Evolutionary conservation across 106 monocot species (phyloP).

Genomic region (Dendrobium officinale): DNA sequence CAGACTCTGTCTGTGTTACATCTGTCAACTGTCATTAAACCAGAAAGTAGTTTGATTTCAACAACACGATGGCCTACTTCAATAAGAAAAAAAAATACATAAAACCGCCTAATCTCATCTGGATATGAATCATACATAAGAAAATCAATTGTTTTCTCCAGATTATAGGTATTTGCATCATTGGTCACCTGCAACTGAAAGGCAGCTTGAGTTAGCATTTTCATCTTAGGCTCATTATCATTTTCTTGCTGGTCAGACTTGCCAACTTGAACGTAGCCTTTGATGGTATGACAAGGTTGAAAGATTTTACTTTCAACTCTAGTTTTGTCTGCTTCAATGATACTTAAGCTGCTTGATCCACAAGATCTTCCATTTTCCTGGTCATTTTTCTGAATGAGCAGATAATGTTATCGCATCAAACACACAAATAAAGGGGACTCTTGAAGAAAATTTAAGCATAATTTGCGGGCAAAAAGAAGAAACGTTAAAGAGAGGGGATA

Average conservation of each 20-base stretch:
- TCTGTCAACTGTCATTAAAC: neutral
- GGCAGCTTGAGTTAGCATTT: slow-evolving; percentile 20
- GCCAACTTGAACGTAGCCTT: neutral
- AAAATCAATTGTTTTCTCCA: neutral
- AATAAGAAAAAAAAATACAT: neutral
- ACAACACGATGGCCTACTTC: neutral
- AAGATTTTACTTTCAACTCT: neutral
- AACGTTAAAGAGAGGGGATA: neutral
- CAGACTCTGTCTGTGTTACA: neutral
- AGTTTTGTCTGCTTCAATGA: neutral
- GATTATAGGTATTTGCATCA: neutral
- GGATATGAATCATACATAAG: neutral
- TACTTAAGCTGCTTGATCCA: neutral
- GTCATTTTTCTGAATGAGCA: neutral
- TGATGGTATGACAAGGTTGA: neutral
- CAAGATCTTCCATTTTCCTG: neutral
- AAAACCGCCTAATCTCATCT: neutral
- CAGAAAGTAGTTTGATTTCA: neutral
- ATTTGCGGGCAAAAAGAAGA: too few relatives aligned
- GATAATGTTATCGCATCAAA: neutral
- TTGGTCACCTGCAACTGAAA: slow-evolving; percentile 8
- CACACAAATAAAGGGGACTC: too few relatives aligned
- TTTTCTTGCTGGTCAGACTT: neutral
- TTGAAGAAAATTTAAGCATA: neutral
- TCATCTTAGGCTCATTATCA: slow-evolving; percentile 23